Evolutionary conservation across 352 stramenopile species (phyloP).

Genomic region (Aphanomyces astaci): DNA sequence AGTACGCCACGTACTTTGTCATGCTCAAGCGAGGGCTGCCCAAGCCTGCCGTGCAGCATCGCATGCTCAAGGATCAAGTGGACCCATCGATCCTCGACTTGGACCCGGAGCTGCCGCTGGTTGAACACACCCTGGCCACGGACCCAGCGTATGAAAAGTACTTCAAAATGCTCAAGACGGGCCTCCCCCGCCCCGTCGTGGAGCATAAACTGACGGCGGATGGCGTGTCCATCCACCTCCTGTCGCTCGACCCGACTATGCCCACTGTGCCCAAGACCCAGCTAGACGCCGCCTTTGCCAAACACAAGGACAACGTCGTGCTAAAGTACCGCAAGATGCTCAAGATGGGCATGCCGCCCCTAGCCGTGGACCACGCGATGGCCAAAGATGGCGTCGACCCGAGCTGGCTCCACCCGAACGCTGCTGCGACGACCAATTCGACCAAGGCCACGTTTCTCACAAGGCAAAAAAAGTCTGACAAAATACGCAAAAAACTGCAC

Average conservation of each 20-base stretch:
- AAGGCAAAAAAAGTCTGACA: slow-evolving; percentile 30
- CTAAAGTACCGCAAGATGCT: slow-evolving; percentile 28
- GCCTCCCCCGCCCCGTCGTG: slow-evolving; percentile 17
- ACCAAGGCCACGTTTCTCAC: neutral
- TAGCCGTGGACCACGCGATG: slow-evolving; percentile 80
- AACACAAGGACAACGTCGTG: slow-evolving; percentile 1
- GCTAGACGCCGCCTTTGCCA: slow-evolving; percentile 11
- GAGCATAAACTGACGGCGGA: slow-evolving; percentile 21
- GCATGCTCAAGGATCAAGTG: slow-evolving; percentile 67
- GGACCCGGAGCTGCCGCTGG: slow-evolving; percentile 33
- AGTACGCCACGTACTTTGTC: slow-evolving; percentile 79
- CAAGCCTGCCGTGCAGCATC: slow-evolving; percentile 72
- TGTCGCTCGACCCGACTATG: neutral
- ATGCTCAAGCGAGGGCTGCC: slow-evolving; percentile 74
- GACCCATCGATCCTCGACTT: slow-evolving; percentile 56
- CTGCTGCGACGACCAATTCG: neutral
- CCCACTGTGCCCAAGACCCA: slow-evolving; percentile 14
- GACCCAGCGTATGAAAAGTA: slow-evolving; percentile 19
- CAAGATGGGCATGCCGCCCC: slow-evolving; percentile 48
- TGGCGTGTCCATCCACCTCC: neutral
- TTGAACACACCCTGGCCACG: neutral
- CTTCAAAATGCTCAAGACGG: slow-evolving; percentile 25
- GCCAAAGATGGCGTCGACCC: slow-evolving; percentile 62
- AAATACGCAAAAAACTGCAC: slow-evolving; percentile 82
- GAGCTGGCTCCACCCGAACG: slow-evolving; percentile 41